A percentile compares a stretch with the other conserved stretches of the same genome.
These are phyloP conservation scores for Pyrus bretschneideri DNA, from an alignment of 306 rosid species.

Conservation along the genomic window DNA sequence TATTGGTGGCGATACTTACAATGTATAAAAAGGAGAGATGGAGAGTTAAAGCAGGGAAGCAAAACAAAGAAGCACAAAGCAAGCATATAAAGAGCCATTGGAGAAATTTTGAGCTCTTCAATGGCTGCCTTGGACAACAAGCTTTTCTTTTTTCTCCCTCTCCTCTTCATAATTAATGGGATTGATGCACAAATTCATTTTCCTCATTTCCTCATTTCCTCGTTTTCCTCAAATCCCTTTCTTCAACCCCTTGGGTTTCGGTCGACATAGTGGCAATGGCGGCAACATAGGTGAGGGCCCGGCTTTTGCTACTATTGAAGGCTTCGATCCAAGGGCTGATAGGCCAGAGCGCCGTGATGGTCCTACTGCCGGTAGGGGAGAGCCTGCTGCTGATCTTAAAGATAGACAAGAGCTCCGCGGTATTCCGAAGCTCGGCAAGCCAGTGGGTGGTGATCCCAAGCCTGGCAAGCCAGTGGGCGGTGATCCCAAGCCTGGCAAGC, in stretches of 20 bases:
- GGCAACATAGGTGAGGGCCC: too few species aligned
- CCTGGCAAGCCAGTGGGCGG: neutral
- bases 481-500: too few species aligned
- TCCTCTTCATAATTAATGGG: conserved; percentile 10
- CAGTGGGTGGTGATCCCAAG: too few species aligned
- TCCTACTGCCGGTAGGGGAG: neutral
- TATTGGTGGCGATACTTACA: conserved; percentile 1
- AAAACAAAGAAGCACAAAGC: neutral
- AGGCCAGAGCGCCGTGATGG: neutral
- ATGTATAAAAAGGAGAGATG: conserved; percentile 18
- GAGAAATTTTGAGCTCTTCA: conserved; percentile 16
- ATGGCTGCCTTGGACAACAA: conserved; percentile 34
- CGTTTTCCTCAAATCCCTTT: neutral
- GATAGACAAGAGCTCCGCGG: neutral
- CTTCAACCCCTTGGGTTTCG: neutral
- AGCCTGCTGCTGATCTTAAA: neutral
- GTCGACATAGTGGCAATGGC: neutral
- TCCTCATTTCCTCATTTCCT: neutral
- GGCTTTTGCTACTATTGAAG: neutral
- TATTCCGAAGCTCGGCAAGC: neutral
- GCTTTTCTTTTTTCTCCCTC: conserved; percentile 20
- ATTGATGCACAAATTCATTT: conserved; percentile 1
- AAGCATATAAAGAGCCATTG: conserved; percentile 15
- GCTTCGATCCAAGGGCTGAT: neutral
- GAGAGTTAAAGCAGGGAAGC: conserved; percentile 27